Percentiles rank a stretch among this genome's conserved stretches.
Evolutionary conservation across 176 grass and related monocot species (phyloP).

Genomic region (Bonia amplexicaulis): DNA sequence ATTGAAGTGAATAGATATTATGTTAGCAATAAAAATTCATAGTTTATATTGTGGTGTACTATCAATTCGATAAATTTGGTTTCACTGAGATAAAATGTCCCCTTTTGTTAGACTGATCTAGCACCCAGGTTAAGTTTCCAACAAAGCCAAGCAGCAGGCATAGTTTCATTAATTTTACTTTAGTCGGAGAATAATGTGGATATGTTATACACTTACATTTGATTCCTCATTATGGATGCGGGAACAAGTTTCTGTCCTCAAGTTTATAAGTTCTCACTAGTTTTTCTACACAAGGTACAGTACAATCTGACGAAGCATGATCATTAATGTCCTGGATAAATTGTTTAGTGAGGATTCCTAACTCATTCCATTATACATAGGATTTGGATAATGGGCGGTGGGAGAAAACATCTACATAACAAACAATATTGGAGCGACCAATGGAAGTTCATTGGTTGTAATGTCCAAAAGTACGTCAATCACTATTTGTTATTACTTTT

Average conservation of each 20-base stretch:
- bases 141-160: not conserved
- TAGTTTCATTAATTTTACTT: not conserved
- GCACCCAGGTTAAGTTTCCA: not conserved
- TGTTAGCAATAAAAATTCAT: not conserved
- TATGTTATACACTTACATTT: conserved; percentile 6
- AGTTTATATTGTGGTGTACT: not conserved
- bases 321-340: not conserved
- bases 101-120: conserved; percentile 8
- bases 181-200: not conserved
- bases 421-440: conserved; percentile 62
- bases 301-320: conserved; percentile 17
- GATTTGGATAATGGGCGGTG: conserved; percentile 98
- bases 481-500: not conserved
- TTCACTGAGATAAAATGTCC: not conserved
- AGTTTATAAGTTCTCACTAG: too few species aligned
- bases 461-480: conserved; percentile 78
- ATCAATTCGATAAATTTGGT: not conserved
- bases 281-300: conserved; percentile 24
- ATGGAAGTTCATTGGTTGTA: conserved; percentile 86
- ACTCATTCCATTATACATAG: conserved; percentile 32
- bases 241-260: too few species aligned
- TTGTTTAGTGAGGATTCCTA: not conserved
- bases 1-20: not conserved
- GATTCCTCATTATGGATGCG: not conserved
- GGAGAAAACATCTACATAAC: conserved; percentile 90